These are phyloP conservation scores for Chlamydomonas sp. DNA, from an alignment of 139 green algal genomes.

Conservation along the genomic window DNA sequence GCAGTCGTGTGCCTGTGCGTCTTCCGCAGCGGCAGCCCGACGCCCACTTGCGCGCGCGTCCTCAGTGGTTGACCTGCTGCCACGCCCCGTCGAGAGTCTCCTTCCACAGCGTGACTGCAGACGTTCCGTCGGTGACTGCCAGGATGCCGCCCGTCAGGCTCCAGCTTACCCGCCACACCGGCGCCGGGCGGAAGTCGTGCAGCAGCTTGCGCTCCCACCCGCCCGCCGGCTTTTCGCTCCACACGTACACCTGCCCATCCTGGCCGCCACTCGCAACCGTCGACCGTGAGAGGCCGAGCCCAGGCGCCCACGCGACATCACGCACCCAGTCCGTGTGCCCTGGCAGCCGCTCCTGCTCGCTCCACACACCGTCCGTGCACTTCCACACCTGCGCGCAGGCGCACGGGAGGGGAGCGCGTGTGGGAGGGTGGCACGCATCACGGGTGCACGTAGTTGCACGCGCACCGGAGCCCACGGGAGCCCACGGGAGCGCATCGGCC, in stretches of 20 bases:
- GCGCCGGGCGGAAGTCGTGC: constrained; percentile 60
- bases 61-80: constrained; percentile 70
- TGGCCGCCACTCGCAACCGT: constrained; percentile 87
- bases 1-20: no score
- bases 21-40: no score
- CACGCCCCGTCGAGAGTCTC: constrained; percentile 84
- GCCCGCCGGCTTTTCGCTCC: constrained; percentile 50
- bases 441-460: no score
- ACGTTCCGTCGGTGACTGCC: constrained; percentile 69
- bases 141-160: constrained; percentile 85
- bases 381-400: constrained; percentile 66
- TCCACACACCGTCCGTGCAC: constrained; percentile 56
- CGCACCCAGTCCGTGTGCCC: constrained; percentile 92
- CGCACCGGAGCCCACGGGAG: no score
- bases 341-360: constrained; percentile 59
- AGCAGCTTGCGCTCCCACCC: constrained; percentile 63
- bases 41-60: no score
- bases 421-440: background rate
- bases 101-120: constrained; percentile 90
- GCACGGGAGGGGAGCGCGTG: background rate
- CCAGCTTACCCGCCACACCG: constrained; percentile 88
- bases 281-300: constrained; percentile 72
- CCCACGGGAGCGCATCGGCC: no score
- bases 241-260: constrained; percentile 87
- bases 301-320: constrained; percentile 93